A percentile compares a stretch with the other conserved stretches of the same genome.
Evolutionary conservation across 768 basidiomycete species (phyloP).

Genomic region (Suillus hirtellus): DNA sequence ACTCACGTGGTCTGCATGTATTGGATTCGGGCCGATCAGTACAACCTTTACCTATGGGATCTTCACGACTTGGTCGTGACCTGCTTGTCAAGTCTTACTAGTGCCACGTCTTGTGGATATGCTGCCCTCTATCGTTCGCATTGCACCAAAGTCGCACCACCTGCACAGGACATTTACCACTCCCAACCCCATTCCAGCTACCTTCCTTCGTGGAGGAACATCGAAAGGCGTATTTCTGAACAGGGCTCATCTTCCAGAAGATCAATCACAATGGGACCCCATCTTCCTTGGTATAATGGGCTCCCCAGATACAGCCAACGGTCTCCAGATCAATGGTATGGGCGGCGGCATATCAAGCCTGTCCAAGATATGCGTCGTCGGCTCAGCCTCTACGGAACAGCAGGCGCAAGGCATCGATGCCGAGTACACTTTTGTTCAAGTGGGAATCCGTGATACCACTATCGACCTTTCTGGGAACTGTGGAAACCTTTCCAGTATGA

Average conservation of each 20-base stretch:
- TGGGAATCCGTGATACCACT: slow-evolving; percentile 55
- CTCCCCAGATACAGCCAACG: slow-evolving; percentile 70
- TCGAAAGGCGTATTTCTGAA: slow-evolving; percentile 76
- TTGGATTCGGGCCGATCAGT: too few relatives aligned
- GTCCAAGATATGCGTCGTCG: slow-evolving; percentile 73
- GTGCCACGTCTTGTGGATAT: not conserved
- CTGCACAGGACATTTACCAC: not conserved
- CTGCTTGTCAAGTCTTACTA: too few relatives aligned
- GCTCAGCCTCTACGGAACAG: slow-evolving; percentile 44
- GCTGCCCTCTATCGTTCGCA: not conserved
- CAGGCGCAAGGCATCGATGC: slow-evolving; percentile 49
- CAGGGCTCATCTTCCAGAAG: slow-evolving; percentile 50
- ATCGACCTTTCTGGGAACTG: slow-evolving; percentile 77
- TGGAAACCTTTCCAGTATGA: slow-evolving; percentile 71
- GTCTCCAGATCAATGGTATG: slow-evolving; percentile 78
- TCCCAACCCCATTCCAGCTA: slow-evolving; percentile 15
- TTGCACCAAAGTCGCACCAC: not conserved
- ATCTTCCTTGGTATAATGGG: slow-evolving; percentile 79
- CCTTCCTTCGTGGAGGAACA: slow-evolving; percentile 72
- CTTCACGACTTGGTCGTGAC: not conserved
- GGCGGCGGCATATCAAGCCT: slow-evolving; percentile 76
- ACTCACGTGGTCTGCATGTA: not conserved
- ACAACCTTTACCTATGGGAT: too few relatives aligned
- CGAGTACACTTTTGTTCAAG: slow-evolving; percentile 72
- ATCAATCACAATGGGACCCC: slow-evolving; percentile 51